These are phyloP conservation scores for Metschnikowia noctiluminum DNA, from an alignment of 805 yeast genomes.

Conservation along the genomic window DNA sequence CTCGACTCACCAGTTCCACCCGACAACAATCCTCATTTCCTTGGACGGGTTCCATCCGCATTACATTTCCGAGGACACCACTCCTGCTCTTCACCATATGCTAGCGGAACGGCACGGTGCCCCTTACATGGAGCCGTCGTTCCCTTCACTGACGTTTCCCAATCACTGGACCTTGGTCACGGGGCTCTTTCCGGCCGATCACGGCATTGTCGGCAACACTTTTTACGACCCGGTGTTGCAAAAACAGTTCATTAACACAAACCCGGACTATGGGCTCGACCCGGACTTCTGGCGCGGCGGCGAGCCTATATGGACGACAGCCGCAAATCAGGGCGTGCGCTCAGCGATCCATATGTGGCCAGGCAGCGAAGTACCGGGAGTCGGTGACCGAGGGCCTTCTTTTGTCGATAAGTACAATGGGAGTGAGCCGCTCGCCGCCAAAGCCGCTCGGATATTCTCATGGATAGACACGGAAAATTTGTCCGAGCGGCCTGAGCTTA, in stretches of 20 bases:
- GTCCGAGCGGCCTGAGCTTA: slow-evolving; percentile 64
- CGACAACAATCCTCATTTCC: slow-evolving; percentile 79
- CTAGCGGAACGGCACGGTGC: slow-evolving; percentile 53
- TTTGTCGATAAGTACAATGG: slow-evolving; percentile 64
- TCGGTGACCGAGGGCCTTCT: slow-evolving; percentile 40
- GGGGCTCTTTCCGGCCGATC: slow-evolving; percentile 77
- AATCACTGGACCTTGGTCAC: slow-evolving; percentile 92
- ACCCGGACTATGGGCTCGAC: slow-evolving; percentile 49
- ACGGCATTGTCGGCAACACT: slow-evolving; percentile 83
- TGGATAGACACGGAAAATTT: slow-evolving; percentile 63
- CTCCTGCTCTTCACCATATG: slow-evolving; percentile 69
- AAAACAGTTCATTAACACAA: slow-evolving; percentile 60
- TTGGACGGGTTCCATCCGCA: slow-evolving; percentile 92
- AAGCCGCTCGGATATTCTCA: slow-evolving; percentile 52
- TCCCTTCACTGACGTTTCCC: slow-evolving; percentile 87
- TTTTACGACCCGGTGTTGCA: slow-evolving; percentile 61
- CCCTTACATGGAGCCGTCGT: slow-evolving; percentile 83
- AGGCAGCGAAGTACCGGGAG: slow-evolving; percentile 73
- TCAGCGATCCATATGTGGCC: slow-evolving; percentile 97
- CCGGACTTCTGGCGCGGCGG: slow-evolving; percentile 79
- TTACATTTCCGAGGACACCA: slow-evolving; percentile 58
- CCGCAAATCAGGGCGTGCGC: slow-evolving; percentile 54
- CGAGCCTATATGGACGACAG: slow-evolving; percentile 85
- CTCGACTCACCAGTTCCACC: slow-evolving; percentile 65
- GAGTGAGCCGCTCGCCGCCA: slow-evolving; percentile 54